Evolutionary conservation across 495 filamentous ascomycete species (phyloP).

Genomic region (Aspergillus bridgeri): DNA sequence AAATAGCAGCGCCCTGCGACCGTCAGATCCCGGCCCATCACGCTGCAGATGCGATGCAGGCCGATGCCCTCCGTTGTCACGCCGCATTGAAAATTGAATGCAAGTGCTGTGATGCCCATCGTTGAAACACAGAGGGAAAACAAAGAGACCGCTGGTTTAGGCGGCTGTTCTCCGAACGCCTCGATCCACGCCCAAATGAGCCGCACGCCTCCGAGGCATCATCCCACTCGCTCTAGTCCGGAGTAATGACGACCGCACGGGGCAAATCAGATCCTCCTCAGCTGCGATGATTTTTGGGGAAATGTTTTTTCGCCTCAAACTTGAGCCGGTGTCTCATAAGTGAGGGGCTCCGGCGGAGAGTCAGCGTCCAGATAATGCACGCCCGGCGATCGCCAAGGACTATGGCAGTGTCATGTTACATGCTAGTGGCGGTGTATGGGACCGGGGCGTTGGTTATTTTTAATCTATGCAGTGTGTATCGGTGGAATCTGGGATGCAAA

Average conservation of each 20-base stretch:
- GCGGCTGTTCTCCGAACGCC: too few relatives aligned
- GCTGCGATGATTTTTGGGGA: not conserved
- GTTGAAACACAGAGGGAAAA: too few relatives aligned
- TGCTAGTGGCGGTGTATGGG: not conserved
- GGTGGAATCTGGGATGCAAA: not conserved
- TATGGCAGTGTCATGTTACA: not conserved
- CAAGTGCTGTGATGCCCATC: not conserved
- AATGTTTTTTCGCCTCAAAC: not conserved
- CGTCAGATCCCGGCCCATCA: constrained; percentile 6
- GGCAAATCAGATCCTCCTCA: not conserved
- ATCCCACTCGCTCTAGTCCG: not conserved
- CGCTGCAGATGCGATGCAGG: not conserved
- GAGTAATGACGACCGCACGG: not conserved
- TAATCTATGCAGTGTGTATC: not conserved
- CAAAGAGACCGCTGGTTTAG: too few relatives aligned
- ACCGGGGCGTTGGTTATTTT: not conserved
- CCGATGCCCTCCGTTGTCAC: not conserved
- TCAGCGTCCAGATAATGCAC: constrained; percentile 5
- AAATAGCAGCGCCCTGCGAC: constrained; percentile 7
- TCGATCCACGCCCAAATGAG: not conserved
- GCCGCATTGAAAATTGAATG: not conserved
- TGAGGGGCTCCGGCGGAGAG: constrained; percentile 15
- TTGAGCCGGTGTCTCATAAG: constrained; percentile 16
- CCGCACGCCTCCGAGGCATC: not conserved
- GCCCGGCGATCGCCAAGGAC: not conserved